Evolutionary conservation across 768 basidiomycete species (phyloP), one percentile per base, ranked within the genome.

Genomic region (Pleurotus platypus): DNA sequence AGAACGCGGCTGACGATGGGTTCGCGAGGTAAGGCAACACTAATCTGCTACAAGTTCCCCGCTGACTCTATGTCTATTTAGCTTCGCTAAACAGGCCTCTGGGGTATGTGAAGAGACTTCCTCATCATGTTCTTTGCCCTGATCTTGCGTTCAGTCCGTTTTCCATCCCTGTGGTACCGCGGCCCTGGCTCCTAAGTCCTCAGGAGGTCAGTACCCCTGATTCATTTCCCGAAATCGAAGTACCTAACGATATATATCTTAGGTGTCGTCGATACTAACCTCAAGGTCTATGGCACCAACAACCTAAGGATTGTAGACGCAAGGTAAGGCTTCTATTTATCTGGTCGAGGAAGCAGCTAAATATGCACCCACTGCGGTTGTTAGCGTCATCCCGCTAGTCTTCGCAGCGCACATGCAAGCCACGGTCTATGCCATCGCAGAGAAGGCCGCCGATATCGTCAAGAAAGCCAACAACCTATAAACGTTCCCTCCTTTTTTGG

Each of bases 231-330:
- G 30, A 3, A 3, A 35, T n/a, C 4, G 7, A 4, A 11, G 15
- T 49, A n/a, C 7, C 20, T 8, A 24, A 16, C n/a, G 9, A 49
- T 22, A 8, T 5, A 11, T 22, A 4, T 12, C 16, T 13, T 35
- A 65, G 66, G 80, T 42, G 77, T 78, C 26, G 76, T 80, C 58
- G 77, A 76, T 55, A 66, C 69, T 35, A 66, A 70, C 38, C 62
- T 76, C 22, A 64, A 63, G 11, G 79, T 81, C 0, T 75, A 80
- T 64, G 79, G 78, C 12, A 68, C 74, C 2, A 49, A 62, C 51
- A 78, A 78, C 59, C 60, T 81, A 35, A 70, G 78, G 43, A 70
- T 75, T 40, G 67, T 68, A 40, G 71, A 71, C 49, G 63, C 64
- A 13, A 53, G 50, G 50, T 53, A 24, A n/a, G 27, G 2, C 13